Evolutionary conservation across 2,329 filamentous ascomycete genomes (phyloP), one percentile per base, ranked within the genome.

Genomic region (Sclerotinia nivalis): DNA sequence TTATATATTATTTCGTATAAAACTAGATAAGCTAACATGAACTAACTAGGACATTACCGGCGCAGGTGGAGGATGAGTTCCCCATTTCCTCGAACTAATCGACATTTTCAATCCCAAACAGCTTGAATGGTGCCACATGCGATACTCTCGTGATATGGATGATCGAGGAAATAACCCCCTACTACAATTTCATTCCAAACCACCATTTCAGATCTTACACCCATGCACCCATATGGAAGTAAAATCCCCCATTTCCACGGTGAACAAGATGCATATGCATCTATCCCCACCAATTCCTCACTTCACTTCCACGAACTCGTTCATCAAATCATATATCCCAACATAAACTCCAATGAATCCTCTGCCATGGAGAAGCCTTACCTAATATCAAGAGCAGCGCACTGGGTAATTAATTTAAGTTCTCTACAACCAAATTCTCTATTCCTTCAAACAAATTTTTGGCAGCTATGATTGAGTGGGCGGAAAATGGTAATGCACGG

Each of bases 391-490:
- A 85, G 85, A 40, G 85, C 82, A 0, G 84, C 79, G 0, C 85
- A 87, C 78, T 88, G 85, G 72, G 78, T 80, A 0, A 74, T 78
- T 45, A 86, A 85, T 77, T 69, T 40, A 0, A 13, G 3, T 40
- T 40, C 76, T 5, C 77, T 82, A 1, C 81, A 84, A 77, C 82
- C 82, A 0, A 43, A 43, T 25, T 70, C 69, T 4, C 72, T 71
- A 0, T 75, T 70, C 60, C 70, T 70, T 22, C 83, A 87, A 73
- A 88, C 87, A 8, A 89, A 91, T 2, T 20, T 56, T 87, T 92
- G 77, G 87, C 89, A 2, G 91, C 88, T 2, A 87, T 88, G n/a
- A 91, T 92, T 76, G 87, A 92, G 75, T 91, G 84, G 75, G 81
- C 92, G 10, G 86, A 85, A 72, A 91, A 91, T 72, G 90, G 76